Base-by-base conservation (phyloP, 768 basidiomycete species). In the Calocybe indica region DNA sequence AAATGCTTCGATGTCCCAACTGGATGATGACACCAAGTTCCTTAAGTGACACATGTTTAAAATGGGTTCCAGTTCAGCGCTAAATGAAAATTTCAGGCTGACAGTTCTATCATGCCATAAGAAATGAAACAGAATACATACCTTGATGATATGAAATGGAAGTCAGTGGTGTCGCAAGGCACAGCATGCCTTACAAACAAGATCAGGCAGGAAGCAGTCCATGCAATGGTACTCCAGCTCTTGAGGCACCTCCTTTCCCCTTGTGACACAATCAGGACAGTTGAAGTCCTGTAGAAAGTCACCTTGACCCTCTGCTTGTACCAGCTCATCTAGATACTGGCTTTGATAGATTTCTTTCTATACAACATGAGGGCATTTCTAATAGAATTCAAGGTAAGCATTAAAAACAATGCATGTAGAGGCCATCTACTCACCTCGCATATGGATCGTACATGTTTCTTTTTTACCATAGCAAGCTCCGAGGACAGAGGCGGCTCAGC, bases 11-110 rank as follows among this genome's bases (percentile, higher is more conserved):
- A 35, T 67, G 67, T 0, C 63, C 64, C 0, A 67, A 55, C 35
- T 66, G 63, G n/a, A 65, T 52, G 0, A 54, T 54, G 1, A 64
- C 47, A 6, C 64, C 62, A 3, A 67, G 38, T 0, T 10, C 10
- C 29, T 60, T 64, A 10, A 68, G 44, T n/a, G n/a, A n/a, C n/a
- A n/a, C n/a, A n/a, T n/a, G n/a, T n/a, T n/a, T 29, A 37, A 56
- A 58, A 33, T 22, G 44, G 1, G 7, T 7, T 5, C 52, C 49
- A 10, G 11, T 52, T 56, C 58, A 56, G 6, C 37, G 10, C 60
- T 60, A 47, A 33, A 28, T 42, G 32, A 30, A 12, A n/a, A n/a
- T n/a, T n/a, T n/a, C n/a, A n/a, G n/a, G n/a, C n/a, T n/a, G n/a
- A n/a, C n/a, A n/a, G n/a, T n/a, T n/a, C n/a, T n/a, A n/a, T n/a